Conservation (phyloP, 495 filamentous ascomycete genomes). For the Annulohypoxylon moriforme region DNA sequence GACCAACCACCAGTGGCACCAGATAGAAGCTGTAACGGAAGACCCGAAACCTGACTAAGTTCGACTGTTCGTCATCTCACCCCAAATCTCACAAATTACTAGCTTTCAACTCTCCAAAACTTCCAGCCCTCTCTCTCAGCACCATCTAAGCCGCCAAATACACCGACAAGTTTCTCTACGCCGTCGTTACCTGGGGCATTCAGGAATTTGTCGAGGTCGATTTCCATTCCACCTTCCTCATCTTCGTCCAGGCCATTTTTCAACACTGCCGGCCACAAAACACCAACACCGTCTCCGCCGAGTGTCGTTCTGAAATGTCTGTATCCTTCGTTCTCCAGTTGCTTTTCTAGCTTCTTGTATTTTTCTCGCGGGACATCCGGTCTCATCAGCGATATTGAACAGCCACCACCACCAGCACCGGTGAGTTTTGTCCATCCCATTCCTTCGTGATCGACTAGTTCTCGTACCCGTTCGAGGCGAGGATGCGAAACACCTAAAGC, state of each 20-base stretch:
- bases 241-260: slow-evolving; percentile 75
- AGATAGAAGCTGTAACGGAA: slow-evolving; percentile 9
- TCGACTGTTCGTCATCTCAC: neutral
- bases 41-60: neutral
- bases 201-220: slow-evolving; percentile 91
- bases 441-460: slow-evolving; percentile 88
- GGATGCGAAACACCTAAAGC: slow-evolving; percentile 94
- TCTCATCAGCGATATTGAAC: slow-evolving; percentile 89
- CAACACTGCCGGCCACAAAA: slow-evolving; percentile 89
- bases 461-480: slow-evolving; percentile 88
- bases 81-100: slow-evolving; percentile 20
- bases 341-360: slow-evolving; percentile 69
- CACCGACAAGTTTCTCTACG: slow-evolving; percentile 79
- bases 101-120: slow-evolving; percentile 81
- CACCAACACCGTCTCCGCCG: slow-evolving; percentile 90
- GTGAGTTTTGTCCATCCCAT: slow-evolving; percentile 98
- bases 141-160: slow-evolving; percentile 60
- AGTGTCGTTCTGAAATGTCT: slow-evolving; percentile 86
- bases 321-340: slow-evolving; percentile 81
- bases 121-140: slow-evolving; percentile 88
- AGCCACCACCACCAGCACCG: slow-evolving; percentile 93
- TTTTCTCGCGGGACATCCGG: slow-evolving; percentile 63
- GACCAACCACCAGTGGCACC: neutral
- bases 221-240: slow-evolving; percentile 85
- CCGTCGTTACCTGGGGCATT: slow-evolving; percentile 81